Evolutionary conservation across 2,329 filamentous ascomycete species (phyloP), one percentile per base, ranked within the genome.

Genomic region (Thielaviopsis punctulata): DNA sequence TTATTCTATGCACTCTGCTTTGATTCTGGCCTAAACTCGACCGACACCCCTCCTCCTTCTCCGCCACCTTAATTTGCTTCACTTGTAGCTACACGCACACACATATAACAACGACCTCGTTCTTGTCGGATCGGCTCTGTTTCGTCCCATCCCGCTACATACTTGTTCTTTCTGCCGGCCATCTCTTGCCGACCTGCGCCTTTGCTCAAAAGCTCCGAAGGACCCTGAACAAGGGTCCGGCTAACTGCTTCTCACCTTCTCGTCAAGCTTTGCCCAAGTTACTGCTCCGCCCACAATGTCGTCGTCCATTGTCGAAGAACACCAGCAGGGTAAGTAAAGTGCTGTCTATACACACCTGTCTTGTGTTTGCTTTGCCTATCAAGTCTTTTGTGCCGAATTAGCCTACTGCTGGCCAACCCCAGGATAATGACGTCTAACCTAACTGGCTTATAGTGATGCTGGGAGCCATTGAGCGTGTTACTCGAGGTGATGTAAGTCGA

Each of bases 231-330:
- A 43, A 50, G 48, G 48, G 48, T 43, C 48, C 48, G 30, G 22
- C 22, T 24, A 39, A 22, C 25, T 15, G 30, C 30, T 36, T 15
- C 13, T 15, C 30, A n/a, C 30, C n/a, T n/a, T n/a, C n/a, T n/a
- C n/a, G n/a, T n/a, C n/a, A n/a, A n/a, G n/a, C n/a, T n/a, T n/a
- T n/a, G 4, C 1, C 30, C n/a, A 36, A 33, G 30, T 15, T 36
- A 36, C 30, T 6, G 9, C 27, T 33, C 3, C 27, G 57, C 64
- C 65, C 67, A 72, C 66, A 61, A 95, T 95, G 87, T 83, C 79
- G 61, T 73, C 84, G 67, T 94, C 88, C 58, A 78, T 89, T 61
- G 83, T 95, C 63, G 80, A 88, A 63, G 80, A 88, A 62, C 87
- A 94, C 73, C 82, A 82, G 51, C 62, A 69, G 61, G 63, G 67